Percentiles rank a stretch among this genome's conserved stretches.
phyloP scores from a whole-genome alignment of 2,329 filamentous ascomycete genomes.

The Scleromitrula shiraiana region DNA sequence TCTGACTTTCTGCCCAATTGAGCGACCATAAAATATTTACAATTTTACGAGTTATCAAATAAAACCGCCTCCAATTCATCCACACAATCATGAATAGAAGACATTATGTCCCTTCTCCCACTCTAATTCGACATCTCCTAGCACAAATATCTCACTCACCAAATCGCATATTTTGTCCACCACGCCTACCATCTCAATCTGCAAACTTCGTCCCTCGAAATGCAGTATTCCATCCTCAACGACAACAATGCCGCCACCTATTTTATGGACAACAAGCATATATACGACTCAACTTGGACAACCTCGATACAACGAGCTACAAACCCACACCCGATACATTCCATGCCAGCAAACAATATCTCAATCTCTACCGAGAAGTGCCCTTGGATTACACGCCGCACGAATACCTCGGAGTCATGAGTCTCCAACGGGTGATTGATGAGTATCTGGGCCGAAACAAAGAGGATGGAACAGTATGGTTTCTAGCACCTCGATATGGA shows the following conservation, averaged over 20 bases:
- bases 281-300: not conserved
- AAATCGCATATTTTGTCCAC: not conserved
- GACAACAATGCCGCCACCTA: not conserved
- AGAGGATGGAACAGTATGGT: too few relatives aligned
- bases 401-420: too few relatives aligned
- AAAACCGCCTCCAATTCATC: too few relatives aligned
- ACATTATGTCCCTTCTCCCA: not conserved
- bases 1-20: not conserved
- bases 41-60: too few relatives aligned
- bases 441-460: too few relatives aligned
- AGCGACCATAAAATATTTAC: not conserved
- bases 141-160: not conserved
- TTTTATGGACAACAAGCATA: not conserved
- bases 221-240: not conserved
- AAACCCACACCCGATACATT: too few relatives aligned
- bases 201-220: not conserved
- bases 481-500: too few relatives aligned
- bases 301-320: not conserved
- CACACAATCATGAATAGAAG: not conserved
- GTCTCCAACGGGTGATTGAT: too few relatives aligned
- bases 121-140: not conserved
- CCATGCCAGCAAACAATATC: too few relatives aligned
- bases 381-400: too few relatives aligned
- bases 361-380: too few relatives aligned
- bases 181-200: not conserved